Evolutionary conservation across 805 yeast species (phyloP), one percentile per base, ranked within the genome.

Genomic region (Soucietia sequanensis): DNA sequence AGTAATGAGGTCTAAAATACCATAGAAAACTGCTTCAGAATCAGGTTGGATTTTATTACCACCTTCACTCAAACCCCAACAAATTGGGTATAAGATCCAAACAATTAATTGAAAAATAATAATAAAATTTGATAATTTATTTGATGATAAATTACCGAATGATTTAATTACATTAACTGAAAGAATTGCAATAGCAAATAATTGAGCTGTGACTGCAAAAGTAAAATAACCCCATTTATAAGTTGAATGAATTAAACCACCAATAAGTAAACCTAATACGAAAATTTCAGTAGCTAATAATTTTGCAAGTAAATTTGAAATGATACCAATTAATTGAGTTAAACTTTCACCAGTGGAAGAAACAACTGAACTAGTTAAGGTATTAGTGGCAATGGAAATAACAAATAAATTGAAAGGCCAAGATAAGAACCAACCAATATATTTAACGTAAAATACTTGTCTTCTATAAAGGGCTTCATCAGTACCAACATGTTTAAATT

Each of bases 221-320:
- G 75, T 69, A 58, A 75, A 80, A 64, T 76, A 80, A 53, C 86
- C 87, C 84, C 84, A 80, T 55, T 76, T 80, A 58, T 80, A 80
- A 28, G 76, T 58, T 6, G 82, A 69, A 22, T 53, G 43, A 39
- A 80, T 74, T 43, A 80, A 60, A 14, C 74, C 41, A 48, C 84
- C 85, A 50, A 80, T 70, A 54, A 80, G 67, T 27, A 76, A 62
- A 27, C 76, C 70, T 34, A 80, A 62, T 25, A 78, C 76, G 50
- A 65, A 72, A 14, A 73, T 66, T 50, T 65, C 76, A 30, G 63
- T 56, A n/a, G 70, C 59, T 20, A 67, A 47, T n/a, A 68, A 43
- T 46, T 73, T 73, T 12, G 71, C 48, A 31, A 70, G 49, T 40
- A 70, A 58, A 14, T 65, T 60, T n/a, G 64, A 51, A 24, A 66